Evolutionary conservation across 202 grass and related monocot species (phyloP).

Genomic region (Carex arenaria): DNA sequence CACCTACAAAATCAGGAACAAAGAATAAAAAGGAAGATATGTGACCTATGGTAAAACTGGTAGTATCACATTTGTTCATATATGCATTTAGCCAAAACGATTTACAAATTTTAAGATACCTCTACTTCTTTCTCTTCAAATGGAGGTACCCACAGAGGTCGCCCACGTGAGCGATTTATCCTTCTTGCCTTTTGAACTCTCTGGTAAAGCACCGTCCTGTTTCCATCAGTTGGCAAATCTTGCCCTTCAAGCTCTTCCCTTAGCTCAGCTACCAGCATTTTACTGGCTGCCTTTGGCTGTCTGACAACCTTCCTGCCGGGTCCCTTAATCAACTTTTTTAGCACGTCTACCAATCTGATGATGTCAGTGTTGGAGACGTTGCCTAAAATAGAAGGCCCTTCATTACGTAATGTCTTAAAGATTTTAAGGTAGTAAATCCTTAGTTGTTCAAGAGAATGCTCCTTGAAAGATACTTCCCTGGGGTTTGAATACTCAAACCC

Average conservation of each 20-base stretch:
- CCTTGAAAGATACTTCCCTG: constrained; percentile 87
- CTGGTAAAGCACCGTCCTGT: constrained; percentile 90
- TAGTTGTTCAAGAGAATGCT: constrained; percentile 64
- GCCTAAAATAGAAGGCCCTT: constrained; percentile 86
- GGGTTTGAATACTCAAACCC: constrained; percentile 95
- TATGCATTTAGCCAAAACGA: background rate
- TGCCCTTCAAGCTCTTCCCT: constrained; percentile 94
- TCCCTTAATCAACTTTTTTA: constrained; percentile 71
- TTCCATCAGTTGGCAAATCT: constrained; percentile 91
- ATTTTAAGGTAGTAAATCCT: constrained; percentile 77
- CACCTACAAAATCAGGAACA: constrained; percentile 44
- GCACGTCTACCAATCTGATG: constrained; percentile 62
- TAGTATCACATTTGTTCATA: constrained; percentile 5
- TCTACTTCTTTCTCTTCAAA: constrained; percentile 77
- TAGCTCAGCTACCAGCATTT: constrained; percentile 93
- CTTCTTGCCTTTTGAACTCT: constrained; percentile 97
- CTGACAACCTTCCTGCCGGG: constrained; percentile 59
- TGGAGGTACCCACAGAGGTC: constrained; percentile 96
- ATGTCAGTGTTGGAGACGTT: constrained; percentile 70
- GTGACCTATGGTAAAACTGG: background rate
- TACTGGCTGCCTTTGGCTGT: constrained; percentile 93
- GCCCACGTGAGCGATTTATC: constrained; percentile 87
- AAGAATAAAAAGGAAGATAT: constrained; percentile 16
- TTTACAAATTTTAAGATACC: constrained; percentile 39
- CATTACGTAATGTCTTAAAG: constrained; percentile 67